Percentiles rank a stretch among this genome's conserved stretches.
Conservation (phyloP, 495 filamentous ascomycete species). For the Penicillium arizonense region DNA sequence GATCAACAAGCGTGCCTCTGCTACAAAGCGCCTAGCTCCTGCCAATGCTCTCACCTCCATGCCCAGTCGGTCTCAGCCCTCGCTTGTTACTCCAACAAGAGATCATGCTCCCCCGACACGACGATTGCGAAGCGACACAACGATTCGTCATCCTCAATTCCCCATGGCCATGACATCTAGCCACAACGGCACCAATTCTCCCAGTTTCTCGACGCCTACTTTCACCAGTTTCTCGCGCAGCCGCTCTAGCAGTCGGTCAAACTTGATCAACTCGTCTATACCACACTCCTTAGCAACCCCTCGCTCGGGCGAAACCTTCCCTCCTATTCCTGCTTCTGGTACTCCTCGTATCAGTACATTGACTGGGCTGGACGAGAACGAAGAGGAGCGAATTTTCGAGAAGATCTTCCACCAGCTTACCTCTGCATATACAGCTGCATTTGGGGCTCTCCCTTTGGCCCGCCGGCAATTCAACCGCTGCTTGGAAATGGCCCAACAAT, state of each 20-base stretch:
- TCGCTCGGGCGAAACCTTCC: slow-evolving; percentile 77
- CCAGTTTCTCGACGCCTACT: slow-evolving; percentile 32
- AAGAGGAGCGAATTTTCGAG: slow-evolving; percentile 78
- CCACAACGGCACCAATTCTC: slow-evolving; percentile 33
- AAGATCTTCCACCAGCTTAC: slow-evolving; percentile 72
- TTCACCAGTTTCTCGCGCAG: slow-evolving; percentile 39
- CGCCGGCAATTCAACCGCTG: slow-evolving; percentile 58
- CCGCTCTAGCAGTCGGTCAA: slow-evolving; percentile 51
- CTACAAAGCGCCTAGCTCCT: slow-evolving; percentile 28
- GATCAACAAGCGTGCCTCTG: slow-evolving; percentile 18
- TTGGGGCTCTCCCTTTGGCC: slow-evolving; percentile 63
- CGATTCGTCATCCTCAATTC: slow-evolving; percentile 56
- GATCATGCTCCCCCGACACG: slow-evolving; percentile 49
- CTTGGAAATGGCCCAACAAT: slow-evolving; percentile 44
- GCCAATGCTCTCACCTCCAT: slow-evolving; percentile 15
- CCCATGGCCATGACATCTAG: slow-evolving; percentile 24
- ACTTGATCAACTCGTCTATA: slow-evolving; percentile 45
- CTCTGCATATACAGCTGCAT: slow-evolving; percentile 62
- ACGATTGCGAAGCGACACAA: slow-evolving; percentile 61
- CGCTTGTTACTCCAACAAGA: slow-evolving; percentile 60
- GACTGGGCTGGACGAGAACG: slow-evolving; percentile 59
- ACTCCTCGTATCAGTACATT: slow-evolving; percentile 49
- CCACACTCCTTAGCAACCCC: slow-evolving; percentile 60
- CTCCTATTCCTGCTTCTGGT: slow-evolving; percentile 48
- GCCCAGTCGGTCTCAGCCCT: slow-evolving; percentile 39